Conservation (phyloP, 352 stramenopile species). For the Phytophthora syringae region DNA sequence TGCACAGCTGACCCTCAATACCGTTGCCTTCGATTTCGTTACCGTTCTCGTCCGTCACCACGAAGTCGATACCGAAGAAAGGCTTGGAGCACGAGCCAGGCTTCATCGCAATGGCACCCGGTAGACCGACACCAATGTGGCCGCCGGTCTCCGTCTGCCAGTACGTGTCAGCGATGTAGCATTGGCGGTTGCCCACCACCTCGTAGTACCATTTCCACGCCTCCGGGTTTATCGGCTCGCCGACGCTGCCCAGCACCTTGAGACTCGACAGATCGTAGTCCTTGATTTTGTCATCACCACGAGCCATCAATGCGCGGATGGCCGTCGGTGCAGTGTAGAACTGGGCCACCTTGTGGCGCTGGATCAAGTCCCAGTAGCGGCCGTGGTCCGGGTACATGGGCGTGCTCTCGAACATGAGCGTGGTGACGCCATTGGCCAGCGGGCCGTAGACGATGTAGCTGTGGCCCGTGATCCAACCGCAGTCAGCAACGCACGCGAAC, state of each 20-base stretch:
- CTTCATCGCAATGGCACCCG: constrained; percentile 87
- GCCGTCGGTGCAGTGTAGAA: constrained; percentile 95
- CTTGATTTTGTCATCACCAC: constrained; percentile 89
- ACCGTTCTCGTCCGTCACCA: constrained; percentile 81
- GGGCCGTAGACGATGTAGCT: constrained; percentile 98
- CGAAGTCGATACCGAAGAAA: constrained; percentile 96
- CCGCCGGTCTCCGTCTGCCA: constrained; percentile 98
- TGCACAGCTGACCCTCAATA: constrained; percentile 95
- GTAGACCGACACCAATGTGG: constrained; percentile 94
- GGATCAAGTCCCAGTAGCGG: constrained; percentile 97
- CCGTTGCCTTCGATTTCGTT: constrained; percentile 86
- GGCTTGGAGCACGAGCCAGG: constrained; percentile 95
- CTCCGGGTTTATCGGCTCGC: constrained; percentile 98
- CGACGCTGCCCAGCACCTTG: constrained; percentile 95
- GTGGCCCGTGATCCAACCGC: constrained; percentile 97
- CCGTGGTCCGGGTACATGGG: constrained; percentile 95
- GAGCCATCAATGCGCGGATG: constrained; percentile 97
- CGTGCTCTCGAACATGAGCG: constrained; percentile 98
- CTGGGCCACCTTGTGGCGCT: constrained; percentile 97
- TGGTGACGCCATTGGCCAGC: constrained; percentile 95
- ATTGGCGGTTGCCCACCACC: constrained; percentile 83
- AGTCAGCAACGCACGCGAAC: constrained; percentile 95
- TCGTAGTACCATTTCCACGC: constrained; percentile 97
- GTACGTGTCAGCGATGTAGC: constrained; percentile 96
- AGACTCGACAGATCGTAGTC: constrained; percentile 78